Percentiles rank a stretch among this genome's conserved stretches.
These are phyloP conservation scores for Kazachstania viticola DNA, from an alignment of 805 yeast genomes.

Conservation along the genomic window DNA sequence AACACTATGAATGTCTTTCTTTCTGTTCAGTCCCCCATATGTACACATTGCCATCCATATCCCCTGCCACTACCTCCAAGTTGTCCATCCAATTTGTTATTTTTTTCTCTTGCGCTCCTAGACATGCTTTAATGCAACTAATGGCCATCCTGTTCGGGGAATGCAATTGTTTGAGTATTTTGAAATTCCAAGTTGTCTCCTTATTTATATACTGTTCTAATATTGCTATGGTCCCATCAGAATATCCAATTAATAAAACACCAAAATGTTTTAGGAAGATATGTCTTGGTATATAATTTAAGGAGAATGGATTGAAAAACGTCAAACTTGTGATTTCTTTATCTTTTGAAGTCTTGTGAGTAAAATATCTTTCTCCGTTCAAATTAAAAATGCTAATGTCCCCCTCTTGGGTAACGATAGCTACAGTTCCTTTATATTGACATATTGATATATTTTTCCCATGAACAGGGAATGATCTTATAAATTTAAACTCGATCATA, in stretches of 20 bases:
- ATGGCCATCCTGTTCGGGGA: no score
- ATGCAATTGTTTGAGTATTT: no score
- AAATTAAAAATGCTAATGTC: constrained; percentile 32
- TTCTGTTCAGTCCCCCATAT: no score
- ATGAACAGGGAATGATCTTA: constrained; percentile 28
- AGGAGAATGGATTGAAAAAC: constrained; percentile 14
- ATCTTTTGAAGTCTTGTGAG: constrained; percentile 11
- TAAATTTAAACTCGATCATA: constrained; percentile 37
- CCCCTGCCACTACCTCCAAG: no score
- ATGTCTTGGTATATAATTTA: constrained; percentile 18
- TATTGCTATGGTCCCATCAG: constrained; percentile 21
- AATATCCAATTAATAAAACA: constrained; percentile 29
- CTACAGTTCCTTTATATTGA: constrained; percentile 44
- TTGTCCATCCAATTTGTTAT: no score
- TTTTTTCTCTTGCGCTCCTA: no score
- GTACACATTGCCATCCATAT: background rate
- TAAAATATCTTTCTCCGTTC: constrained; percentile 38
- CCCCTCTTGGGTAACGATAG: constrained; percentile 19
- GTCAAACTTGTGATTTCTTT: constrained; percentile 17
- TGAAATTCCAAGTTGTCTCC: no score
- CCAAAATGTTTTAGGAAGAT: constrained; percentile 30
- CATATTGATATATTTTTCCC: constrained; percentile 35
- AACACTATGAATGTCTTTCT: no score
- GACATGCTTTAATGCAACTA: no score
- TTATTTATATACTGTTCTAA: no score